Conservation (phyloP, 1,284 basidiomycete genomes). For the Moesziomyces antarcticus region DNA sequence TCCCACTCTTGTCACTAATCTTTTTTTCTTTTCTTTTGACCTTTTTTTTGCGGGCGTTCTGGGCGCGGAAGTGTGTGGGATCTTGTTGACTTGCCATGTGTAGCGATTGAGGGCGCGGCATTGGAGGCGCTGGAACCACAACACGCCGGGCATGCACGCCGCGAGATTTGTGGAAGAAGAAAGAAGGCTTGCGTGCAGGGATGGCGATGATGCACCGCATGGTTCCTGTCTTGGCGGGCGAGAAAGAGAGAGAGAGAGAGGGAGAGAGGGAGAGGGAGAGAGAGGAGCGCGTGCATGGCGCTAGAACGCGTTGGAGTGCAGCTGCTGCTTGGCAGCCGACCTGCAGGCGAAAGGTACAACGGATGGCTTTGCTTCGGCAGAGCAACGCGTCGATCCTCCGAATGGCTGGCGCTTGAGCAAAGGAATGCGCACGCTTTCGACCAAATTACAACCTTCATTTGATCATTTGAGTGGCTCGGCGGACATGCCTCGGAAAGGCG, state of each 20-base stretch:
- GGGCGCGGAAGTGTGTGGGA: too few relatives aligned
- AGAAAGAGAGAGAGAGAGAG: too few relatives aligned
- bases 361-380: conserved; percentile 8
- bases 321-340: conserved; percentile 19
- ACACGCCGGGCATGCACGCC: too few relatives aligned
- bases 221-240: too few relatives aligned
- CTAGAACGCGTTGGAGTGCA: conserved; percentile 15
- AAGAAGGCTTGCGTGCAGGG: too few relatives aligned
- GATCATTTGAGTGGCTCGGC: conserved; percentile 9
- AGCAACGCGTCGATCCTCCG: conserved; percentile 1
- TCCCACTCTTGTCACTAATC: conserved; percentile 62
- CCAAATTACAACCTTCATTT: not conserved
- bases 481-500: conserved; percentile 11
- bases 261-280: too few relatives aligned
- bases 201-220: too few relatives aligned
- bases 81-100: too few relatives aligned
- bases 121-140: too few relatives aligned
- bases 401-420: too few relatives aligned
- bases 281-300: conserved; percentile 12
- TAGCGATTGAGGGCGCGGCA: too few relatives aligned
- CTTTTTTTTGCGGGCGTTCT: not conserved
- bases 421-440: not conserved
- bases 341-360: conserved; percentile 23
- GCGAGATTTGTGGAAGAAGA: too few relatives aligned
- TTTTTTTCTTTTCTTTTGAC: conserved; percentile 10